Evolutionary conservation across 495 filamentous ascomycete genomes (phyloP), one percentile per base, ranked within the genome.

Genomic region (Penicillium pancosmium): DNA sequence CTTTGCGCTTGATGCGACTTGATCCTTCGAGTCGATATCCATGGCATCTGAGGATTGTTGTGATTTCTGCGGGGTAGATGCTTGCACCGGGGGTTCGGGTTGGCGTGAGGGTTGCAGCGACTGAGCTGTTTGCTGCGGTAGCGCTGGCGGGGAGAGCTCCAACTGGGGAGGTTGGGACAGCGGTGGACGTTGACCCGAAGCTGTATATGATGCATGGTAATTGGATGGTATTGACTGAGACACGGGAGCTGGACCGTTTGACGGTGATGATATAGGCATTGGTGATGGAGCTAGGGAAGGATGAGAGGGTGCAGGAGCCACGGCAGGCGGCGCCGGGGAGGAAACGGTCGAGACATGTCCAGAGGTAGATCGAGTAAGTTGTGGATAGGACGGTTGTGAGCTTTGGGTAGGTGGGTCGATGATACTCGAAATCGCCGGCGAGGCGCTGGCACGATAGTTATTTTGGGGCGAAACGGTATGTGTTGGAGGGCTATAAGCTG

Each of bases 381-480:
- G 59, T 36, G 64, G 54, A 55, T 73, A 77, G n/a, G 65, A 36
- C 9, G 62, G 55, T 47, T 72, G 73, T 31, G 63, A 35, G 78
- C 70, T 51, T 75, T 72, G 55, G 73, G 68, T 11, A 69, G 89
- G 85, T 8, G 90, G 91, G 59, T 97, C 92, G 41, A 96, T 92
- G 36, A 96, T 81, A 69, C 91, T 94, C 18, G 91, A 86, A 59
- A 97, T 96, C 0, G 92, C 91, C 8, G 92, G 91, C 23, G 92
- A 96, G 18, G 90, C 89, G 68, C 90, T 94, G 16, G 91, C 90
- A 51, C 89, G 84, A 66, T 85, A 88, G 41, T 54, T 56, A 11
- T 60, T 67, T n/a, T 64, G 72, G 7, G 76, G 77, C 5, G 77
- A 78, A 4, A 68, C 41, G 8, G 63, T 55, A 15, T 71, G 55